Evolutionary conservation across 1,284 basidiomycete species (phyloP).

Genomic region (Crepidotus sp.): DNA sequence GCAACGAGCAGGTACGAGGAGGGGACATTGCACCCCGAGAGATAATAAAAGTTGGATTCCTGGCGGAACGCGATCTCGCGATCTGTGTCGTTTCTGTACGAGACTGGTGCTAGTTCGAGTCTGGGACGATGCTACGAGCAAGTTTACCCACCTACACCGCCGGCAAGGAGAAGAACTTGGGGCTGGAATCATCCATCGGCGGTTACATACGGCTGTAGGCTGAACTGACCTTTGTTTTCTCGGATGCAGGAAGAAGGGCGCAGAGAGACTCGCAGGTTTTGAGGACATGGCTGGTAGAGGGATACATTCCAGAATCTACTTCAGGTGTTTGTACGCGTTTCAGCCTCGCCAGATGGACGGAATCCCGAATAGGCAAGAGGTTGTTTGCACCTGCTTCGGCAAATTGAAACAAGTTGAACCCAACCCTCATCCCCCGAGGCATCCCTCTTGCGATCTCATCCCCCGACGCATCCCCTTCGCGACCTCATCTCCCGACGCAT

Average conservation of each 20-base stretch:
- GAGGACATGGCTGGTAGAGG: constrained; percentile 10
- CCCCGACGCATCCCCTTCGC: too few species aligned
- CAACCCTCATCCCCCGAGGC: too few species aligned
- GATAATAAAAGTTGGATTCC: constrained; percentile 85
- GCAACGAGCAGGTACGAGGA: constrained; percentile 59
- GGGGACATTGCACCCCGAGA: constrained; percentile 73
- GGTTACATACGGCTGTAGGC: background rate
- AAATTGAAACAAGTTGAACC: background rate
- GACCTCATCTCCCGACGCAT: too few species aligned
- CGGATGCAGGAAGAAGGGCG: constrained; percentile 4
- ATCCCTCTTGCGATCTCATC: too few species aligned
- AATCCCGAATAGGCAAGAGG: background rate
- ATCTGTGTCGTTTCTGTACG: constrained; percentile 80
- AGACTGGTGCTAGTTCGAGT: background rate
- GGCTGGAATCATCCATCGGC: constrained; percentile 30
- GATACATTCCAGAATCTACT: too few species aligned
- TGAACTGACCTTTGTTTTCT: constrained; percentile 11
- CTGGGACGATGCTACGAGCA: background rate
- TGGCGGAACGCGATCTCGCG: constrained; percentile 70
- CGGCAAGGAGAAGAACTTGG: constrained; percentile 55
- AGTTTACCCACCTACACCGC: constrained; percentile 35
- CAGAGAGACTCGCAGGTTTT: constrained; percentile 7
- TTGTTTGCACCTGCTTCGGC: background rate
- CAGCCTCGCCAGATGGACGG: too few species aligned
- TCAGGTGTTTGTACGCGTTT: too few species aligned